Conservation (phyloP, 1,284 basidiomycete genomes). For the Peniophora sp. region DNA sequence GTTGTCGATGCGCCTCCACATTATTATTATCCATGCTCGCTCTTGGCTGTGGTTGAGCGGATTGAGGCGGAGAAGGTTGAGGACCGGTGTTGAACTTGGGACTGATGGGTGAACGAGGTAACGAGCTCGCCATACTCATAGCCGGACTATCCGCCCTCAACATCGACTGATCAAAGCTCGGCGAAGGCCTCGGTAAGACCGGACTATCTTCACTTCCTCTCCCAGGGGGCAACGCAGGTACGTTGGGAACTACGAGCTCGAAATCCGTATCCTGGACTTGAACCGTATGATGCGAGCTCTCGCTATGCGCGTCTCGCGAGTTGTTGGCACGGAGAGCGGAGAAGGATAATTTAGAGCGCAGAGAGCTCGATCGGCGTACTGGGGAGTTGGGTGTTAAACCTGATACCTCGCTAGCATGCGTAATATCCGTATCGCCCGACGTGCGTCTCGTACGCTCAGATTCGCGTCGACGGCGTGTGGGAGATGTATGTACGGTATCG, state of each 20-base stretch:
- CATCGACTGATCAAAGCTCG: constrained; percentile 20
- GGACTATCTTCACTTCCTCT: constrained; percentile 51
- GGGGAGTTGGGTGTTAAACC: constrained; percentile 4
- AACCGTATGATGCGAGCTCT: constrained; percentile 35
- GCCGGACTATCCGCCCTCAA: constrained; percentile 45
- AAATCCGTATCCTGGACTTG: constrained; percentile 77
- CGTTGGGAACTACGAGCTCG: constrained; percentile 58
- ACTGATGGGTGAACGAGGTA: constrained; percentile 9
- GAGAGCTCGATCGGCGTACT: constrained; percentile 24
- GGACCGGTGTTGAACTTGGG: neutral
- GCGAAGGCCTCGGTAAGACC: constrained; percentile 22
- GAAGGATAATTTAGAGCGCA: constrained; percentile 50
- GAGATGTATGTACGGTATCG: neutral
- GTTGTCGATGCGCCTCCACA: constrained; percentile 64
- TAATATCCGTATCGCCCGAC: constrained; percentile 14
- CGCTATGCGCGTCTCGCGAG: constrained; percentile 14
- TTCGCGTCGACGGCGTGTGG: constrained; percentile 11
- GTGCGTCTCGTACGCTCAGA: constrained; percentile 8
- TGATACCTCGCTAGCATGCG: constrained; percentile 14
- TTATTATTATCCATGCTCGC: constrained; percentile 11
- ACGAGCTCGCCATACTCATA: constrained; percentile 30
- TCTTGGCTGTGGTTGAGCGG: constrained; percentile 13
- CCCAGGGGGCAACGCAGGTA: constrained; percentile 34
- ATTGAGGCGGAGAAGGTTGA: neutral
- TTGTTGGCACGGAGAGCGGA: constrained; percentile 39